phyloP scores from a whole-genome alignment of 495 filamentous ascomycete genomes.

The Penicillium canescens region DNA sequence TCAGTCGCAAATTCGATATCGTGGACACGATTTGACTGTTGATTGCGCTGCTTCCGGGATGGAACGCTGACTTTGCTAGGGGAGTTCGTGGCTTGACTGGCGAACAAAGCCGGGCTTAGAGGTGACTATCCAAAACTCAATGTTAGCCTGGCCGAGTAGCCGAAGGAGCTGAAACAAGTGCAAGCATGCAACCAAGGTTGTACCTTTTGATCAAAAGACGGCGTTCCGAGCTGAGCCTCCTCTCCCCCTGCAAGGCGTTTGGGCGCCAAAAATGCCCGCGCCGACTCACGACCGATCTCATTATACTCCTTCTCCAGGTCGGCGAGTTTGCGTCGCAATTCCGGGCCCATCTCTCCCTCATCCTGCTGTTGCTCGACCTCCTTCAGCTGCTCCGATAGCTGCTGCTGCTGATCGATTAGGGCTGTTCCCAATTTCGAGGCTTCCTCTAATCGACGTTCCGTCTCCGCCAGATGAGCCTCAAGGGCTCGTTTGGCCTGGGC shows the following conservation, averaged over 20 bases:
- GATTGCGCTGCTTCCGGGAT: conserved; percentile 83
- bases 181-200: conserved; percentile 1
- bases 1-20: conserved; percentile 97
- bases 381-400: conserved; percentile 75
- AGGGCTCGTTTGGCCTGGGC: conserved; percentile 84
- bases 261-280: conserved; percentile 79
- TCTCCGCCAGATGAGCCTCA: conserved; percentile 88
- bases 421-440: conserved; percentile 84
- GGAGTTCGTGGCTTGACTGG: conserved; percentile 80
- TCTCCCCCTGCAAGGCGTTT: conserved; percentile 75
- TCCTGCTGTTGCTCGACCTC: conserved; percentile 81
- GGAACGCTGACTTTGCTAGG: conserved; percentile 89
- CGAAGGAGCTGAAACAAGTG: not conserved
- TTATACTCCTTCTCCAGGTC: conserved; percentile 95
- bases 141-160: conserved; percentile 9
- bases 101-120: conserved; percentile 75
- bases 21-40: conserved; percentile 78
- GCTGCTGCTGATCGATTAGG: conserved; percentile 78
- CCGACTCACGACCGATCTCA: conserved; percentile 87
- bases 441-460: conserved; percentile 85
- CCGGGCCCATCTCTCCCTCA: conserved; percentile 79
- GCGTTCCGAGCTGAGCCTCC: conserved; percentile 52
- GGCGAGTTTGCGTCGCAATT: conserved; percentile 76
- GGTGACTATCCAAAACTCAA: conserved; percentile 52
- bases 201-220: conserved; percentile 65